Base-by-base conservation (phyloP, 805 yeast genomes). In the Sugiyamaella mastotermitis region DNA sequence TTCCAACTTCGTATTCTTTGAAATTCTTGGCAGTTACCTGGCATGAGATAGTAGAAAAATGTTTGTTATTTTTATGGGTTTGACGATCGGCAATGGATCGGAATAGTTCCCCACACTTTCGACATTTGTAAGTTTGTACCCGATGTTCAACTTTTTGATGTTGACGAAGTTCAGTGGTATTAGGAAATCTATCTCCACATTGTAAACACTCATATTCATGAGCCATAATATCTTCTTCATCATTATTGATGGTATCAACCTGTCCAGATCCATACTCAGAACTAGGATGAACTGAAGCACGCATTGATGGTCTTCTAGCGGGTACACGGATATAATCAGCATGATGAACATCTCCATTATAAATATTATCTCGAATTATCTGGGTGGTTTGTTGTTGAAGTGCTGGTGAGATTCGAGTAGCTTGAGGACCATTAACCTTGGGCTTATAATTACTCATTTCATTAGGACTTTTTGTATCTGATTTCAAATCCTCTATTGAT, bases 41-140 rank as follows among this genome's bases (percentile, higher is more conserved):
- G n/a, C 48, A 37, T 24, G 43, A 35, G 24, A 50, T 45, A 28
- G 43, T 48, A 4, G 47, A 32, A 33, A 45, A 47, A 36, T 50
- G 55, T 38, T 46, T 37, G 47, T 50, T 50, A 38, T 50, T 50
- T 26, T 50, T 50, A 41, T 50, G 55, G 22, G 55, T 50, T 33
- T 50, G 55, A 4, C 55, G 37, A 28, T 50, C 55, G n/a, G 55
- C 53, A 10, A 50, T 43, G 6, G 51, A 45, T 13, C 31, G 36
- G 37, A 50, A 50, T 35, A 50, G 42, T 38, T 48, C 45, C 21
- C 53, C 53, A 31, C 55, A 50, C 27, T 43, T 46, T 14, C 53
- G 51, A 31, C 55, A 50, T 37, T 47, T 45, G 45, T 35, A 50
- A 11, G 48, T 39, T 23, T 40, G 37, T 26, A 41, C 27, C 26